Percentiles rank a stretch among this genome's conserved stretches.
These are phyloP conservation scores for Lotus japonicus DNA, from an alignment of 306 rosid species.

Conservation along the genomic window DNA sequence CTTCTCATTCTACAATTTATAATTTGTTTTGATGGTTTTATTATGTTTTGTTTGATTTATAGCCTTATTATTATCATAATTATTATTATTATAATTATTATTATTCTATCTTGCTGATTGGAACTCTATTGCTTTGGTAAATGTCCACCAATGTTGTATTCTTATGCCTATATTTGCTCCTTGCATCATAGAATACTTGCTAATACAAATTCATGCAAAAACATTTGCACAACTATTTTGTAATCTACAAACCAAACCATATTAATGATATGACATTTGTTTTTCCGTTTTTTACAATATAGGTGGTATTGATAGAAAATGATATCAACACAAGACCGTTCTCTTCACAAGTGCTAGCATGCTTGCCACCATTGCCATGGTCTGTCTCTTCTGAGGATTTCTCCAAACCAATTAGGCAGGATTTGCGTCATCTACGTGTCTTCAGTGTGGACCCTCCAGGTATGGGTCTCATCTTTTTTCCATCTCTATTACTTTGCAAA, in stretches of 20 bases:
- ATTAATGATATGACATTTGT: not conserved
- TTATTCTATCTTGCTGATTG: not conserved
- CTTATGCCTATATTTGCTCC: not conserved
- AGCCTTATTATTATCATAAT: not conserved
- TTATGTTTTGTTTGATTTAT: not conserved
- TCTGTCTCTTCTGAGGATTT: slow-evolving; percentile 74
- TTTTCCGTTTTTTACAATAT: slow-evolving; percentile 20
- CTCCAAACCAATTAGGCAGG: slow-evolving; percentile 74
- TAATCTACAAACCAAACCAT: slow-evolving; percentile 1
- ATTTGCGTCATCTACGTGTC: slow-evolving; percentile 58
- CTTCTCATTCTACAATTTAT: no score
- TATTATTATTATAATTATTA: not conserved
- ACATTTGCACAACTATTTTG: not conserved
- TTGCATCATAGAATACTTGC: not conserved
- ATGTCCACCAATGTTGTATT: not conserved
- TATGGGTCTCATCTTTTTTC: slow-evolving; percentile 23
- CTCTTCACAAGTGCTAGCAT: slow-evolving; percentile 86
- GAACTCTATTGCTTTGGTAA: not conserved
- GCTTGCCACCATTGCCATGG: slow-evolving; percentile 99
- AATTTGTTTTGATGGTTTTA: not conserved
- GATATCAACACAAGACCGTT: slow-evolving; percentile 92
- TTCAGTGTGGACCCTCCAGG: slow-evolving; percentile 99
- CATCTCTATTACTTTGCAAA: not conserved
- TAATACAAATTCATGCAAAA: not conserved
- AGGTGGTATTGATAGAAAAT: slow-evolving; percentile 98